Evolutionary conservation across 2,329 filamentous ascomycete genomes (phyloP), one percentile per base, ranked within the genome.

Genomic region (Parafenestella ontariensis): DNA sequence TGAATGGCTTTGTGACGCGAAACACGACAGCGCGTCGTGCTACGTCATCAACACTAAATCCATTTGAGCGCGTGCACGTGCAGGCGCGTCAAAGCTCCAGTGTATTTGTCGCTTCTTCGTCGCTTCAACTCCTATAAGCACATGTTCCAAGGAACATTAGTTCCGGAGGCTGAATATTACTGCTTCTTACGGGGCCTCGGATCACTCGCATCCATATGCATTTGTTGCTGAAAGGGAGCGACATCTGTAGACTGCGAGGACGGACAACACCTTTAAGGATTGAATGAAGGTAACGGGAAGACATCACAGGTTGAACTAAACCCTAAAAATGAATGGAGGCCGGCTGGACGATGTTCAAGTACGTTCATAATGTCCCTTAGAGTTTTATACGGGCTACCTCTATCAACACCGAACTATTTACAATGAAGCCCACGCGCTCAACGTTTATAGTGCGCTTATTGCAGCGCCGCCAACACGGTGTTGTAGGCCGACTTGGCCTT

Each of bases 401-500:
- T 9, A 13, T 28, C 23, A 18, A 40, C 4, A 43, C 21, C 10
- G 11, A 55, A 34, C 18, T 41, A 54, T 56, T 15, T 44, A 56
- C 41, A 44, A 29, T 11, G 42, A 29, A 49, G 20, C 24, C 11
- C 11, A 15, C 15, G n/a, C 28, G n/a, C 36, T 24, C 29, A 4
- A 7, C 8, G 18, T 8, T 8, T 13, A 11, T 42, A n/a, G 18
- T 11, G 8, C 20, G 15, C 33, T 46, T 66, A 68, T 50, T 56
- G 44, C 15, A 68, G 52, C 46, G 70, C 69, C 18, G 64, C 56
- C 34, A 74, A 50, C n/a, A 76, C 65, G 28, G 70, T 66, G 40
- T 68, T 69, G 56, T 76, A 76, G 21, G 68, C 78, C 4, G 70
- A 42, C 76, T 83, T 83, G 7, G 79, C 60, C 62, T 78, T 68